phyloP scores from a whole-genome alignment of 192 early-diverging fungal genomes.

The Spizellomyces sp. region DNA sequence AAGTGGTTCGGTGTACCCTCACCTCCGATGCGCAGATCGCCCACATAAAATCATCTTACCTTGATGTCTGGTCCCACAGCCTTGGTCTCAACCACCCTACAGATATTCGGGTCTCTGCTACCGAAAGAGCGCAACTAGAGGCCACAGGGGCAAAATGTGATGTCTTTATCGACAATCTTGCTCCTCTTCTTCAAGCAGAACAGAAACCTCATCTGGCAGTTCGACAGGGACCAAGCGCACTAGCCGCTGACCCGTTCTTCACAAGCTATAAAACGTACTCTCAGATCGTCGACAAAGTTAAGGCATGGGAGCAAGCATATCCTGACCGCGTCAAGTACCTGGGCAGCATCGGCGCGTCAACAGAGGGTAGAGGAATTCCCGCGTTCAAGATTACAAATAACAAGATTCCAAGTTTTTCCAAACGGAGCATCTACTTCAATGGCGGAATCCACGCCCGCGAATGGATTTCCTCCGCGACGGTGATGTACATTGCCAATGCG shows the following conservation, averaged over 20 bases:
- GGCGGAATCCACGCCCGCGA: constrained; percentile 58
- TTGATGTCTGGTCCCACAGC: constrained; percentile 24
- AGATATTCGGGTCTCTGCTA: constrained; percentile 10
- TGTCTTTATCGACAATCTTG: not conserved
- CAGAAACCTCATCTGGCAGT: not conserved
- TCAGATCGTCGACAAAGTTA: constrained; percentile 50
- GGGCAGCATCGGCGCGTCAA: constrained; percentile 59
- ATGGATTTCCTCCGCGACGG: constrained; percentile 53
- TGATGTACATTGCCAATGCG: constrained; percentile 43
- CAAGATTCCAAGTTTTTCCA: constrained; percentile 37
- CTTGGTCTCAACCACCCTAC: not conserved
- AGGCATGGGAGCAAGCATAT: constrained; percentile 44
- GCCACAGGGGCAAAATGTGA: constrained; percentile 16
- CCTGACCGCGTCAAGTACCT: constrained; percentile 49
- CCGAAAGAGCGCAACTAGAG: not conserved
- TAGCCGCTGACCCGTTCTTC: constrained; percentile 41
- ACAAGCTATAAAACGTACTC: constrained; percentile 48
- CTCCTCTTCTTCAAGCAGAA: not conserved
- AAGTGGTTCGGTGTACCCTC: constrained; percentile 3
- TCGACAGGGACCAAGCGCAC: not conserved
- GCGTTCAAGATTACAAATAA: constrained; percentile 52
- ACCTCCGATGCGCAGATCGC: not conserved
- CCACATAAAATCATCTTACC: not conserved
- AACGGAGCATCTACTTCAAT: constrained; percentile 43
- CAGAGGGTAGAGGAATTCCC: constrained; percentile 55